Percentiles rank a stretch among this genome's conserved stretches.
Evolutionary conservation across 345 rosid species (phyloP).

Genomic region (Sonneratia caseolaris): DNA sequence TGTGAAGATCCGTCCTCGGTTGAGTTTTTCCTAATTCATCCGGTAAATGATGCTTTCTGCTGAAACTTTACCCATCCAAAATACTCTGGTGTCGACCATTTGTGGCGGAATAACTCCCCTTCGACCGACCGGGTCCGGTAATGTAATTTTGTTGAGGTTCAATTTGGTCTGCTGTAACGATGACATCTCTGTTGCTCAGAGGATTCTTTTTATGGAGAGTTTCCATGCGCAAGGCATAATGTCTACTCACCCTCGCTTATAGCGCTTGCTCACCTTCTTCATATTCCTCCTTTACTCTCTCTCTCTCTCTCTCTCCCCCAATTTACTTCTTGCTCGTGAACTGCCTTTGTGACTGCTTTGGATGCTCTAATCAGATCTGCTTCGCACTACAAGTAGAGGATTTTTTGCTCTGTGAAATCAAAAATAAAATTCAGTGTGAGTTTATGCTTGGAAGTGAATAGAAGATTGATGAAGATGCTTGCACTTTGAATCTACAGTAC

Average conservation of each 20-base stretch:
- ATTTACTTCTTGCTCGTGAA: background rate
- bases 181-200: background rate
- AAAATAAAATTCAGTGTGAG: background rate
- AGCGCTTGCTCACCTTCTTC: background rate
- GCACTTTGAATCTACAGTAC: background rate
- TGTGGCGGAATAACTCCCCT: background rate
- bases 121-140: background rate
- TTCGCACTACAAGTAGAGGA: background rate
- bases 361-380: background rate
- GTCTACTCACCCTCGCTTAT: background rate
- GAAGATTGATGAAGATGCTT: background rate
- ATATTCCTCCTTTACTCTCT: background rate
- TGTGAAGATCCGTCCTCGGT: background rate
- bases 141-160: background rate
- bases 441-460: background rate
- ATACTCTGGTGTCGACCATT: background rate
- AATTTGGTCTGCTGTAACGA: background rate
- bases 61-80: background rate
- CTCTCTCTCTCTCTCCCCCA: background rate
- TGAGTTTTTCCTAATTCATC: background rate
- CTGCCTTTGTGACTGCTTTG: background rate
- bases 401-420: background rate
- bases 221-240: constrained; percentile 5
- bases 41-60: background rate
- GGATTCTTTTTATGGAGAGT: constrained; percentile 5